Conservation (phyloP, 495 filamentous ascomycete species). For the Poronia punctata region DNA sequence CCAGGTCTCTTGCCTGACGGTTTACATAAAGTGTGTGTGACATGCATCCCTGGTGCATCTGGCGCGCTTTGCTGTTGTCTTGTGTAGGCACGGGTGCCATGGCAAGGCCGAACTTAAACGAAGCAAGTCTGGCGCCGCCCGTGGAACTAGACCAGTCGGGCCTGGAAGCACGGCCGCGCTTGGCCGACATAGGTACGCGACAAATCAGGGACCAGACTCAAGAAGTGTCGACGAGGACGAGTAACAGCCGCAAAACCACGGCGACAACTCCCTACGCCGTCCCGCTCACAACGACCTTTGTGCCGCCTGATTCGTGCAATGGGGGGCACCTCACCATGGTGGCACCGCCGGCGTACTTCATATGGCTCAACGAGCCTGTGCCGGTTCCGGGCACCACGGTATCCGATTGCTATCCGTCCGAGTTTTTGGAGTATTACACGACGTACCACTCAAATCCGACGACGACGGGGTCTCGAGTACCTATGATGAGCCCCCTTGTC, state of each 20-base stretch:
- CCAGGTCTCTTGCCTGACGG: too few species aligned
- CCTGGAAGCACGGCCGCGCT: not conserved
- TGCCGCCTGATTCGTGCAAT: conserved; percentile 15
- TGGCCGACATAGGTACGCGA: too few species aligned
- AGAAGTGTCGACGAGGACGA: not conserved
- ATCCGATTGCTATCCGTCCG: conserved; percentile 19
- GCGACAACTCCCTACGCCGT: conserved; percentile 10
- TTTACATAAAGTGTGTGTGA: too few species aligned
- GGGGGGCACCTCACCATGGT: conserved; percentile 19
- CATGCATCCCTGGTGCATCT: too few species aligned
- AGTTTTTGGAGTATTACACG: conserved; percentile 14
- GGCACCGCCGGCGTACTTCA: conserved; percentile 10
- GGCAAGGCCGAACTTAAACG: too few species aligned
- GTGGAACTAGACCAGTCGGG: not conserved
- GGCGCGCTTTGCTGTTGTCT: too few species aligned
- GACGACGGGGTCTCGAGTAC: conserved; percentile 10
- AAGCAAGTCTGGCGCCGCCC: not conserved
- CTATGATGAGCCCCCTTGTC: conserved; percentile 17
- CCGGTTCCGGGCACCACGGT: conserved; percentile 20
- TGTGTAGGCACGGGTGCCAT: too few species aligned
- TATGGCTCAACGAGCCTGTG: conserved; percentile 20
- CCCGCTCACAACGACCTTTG: conserved; percentile 18
- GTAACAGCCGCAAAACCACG: conserved; percentile 2
- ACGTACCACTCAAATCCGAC: conserved; percentile 2
- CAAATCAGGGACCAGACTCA: not conserved